These are phyloP conservation scores for Penicillium rolfsii DNA, from an alignment of 2,329 filamentous ascomycete species.

Conservation along the genomic window DNA sequence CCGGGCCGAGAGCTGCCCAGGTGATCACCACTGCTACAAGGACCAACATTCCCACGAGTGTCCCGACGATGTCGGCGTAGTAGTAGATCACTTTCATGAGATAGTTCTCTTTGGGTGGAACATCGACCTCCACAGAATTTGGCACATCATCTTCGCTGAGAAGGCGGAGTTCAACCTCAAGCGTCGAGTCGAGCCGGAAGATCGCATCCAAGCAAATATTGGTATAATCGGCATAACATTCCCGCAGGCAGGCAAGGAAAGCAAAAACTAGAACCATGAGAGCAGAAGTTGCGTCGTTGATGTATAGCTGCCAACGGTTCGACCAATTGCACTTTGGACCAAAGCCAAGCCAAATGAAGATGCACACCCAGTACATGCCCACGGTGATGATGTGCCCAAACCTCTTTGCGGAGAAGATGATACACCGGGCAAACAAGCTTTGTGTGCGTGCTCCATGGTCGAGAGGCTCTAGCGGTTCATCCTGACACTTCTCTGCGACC, in stretches of 20 bases:
- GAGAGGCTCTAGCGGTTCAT: not conserved
- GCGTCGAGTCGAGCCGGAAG: constrained; percentile 23
- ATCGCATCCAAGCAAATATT: constrained; percentile 25
- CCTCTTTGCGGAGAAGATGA: constrained; percentile 10
- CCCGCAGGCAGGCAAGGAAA: constrained; percentile 28
- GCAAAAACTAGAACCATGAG: constrained; percentile 47
- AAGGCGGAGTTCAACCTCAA: constrained; percentile 9
- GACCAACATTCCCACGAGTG: constrained; percentile 45
- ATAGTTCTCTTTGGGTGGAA: constrained; percentile 36
- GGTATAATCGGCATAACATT: constrained; percentile 24
- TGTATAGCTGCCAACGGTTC: constrained; percentile 26
- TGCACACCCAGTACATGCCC: constrained; percentile 24
- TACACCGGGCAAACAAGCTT: not conserved
- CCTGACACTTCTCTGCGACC: not conserved
- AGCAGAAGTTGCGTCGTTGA: constrained; percentile 49
- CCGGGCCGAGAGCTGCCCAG: not conserved
- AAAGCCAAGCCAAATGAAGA: constrained; percentile 27
- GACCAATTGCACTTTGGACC: constrained; percentile 22
- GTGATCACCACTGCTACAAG: constrained; percentile 28
- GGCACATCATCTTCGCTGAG: constrained; percentile 21
- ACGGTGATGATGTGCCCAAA: constrained; percentile 21
- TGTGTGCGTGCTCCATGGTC: not conserved
- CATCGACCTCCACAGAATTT: constrained; percentile 40
- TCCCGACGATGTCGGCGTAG: constrained; percentile 47
- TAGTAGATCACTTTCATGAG: constrained; percentile 46